These are phyloP conservation scores for Lodderomyces margitis DNA, from an alignment of 1,139 yeast species.

Conservation along the genomic window DNA sequence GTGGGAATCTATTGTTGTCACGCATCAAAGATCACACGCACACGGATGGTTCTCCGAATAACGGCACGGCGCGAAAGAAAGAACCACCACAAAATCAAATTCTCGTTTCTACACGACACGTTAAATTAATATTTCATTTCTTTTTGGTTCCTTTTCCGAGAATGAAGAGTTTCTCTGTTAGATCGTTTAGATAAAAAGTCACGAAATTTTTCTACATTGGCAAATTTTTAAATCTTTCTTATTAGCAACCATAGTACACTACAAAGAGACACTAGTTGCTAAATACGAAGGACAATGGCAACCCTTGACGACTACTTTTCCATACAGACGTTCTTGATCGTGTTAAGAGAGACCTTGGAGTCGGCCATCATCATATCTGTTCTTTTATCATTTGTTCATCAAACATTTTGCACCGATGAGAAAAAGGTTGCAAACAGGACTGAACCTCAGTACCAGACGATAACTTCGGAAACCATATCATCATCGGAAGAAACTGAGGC, in stretches of 20 bases:
- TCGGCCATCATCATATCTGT: slow-evolving; percentile 48
- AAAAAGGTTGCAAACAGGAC: background rate
- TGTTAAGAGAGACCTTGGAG: slow-evolving; percentile 45
- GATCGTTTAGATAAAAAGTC: slow-evolving; percentile 8
- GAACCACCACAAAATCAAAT: too few species aligned
- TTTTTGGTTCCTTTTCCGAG: background rate
- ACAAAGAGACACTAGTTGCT: background rate
- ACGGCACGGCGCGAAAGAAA: too few species aligned
- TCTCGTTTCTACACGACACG: too few species aligned
- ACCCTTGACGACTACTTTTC: slow-evolving; percentile 38
- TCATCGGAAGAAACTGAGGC: background rate
- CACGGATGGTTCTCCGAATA: too few species aligned
- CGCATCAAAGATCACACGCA: too few species aligned
- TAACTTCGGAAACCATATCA: background rate
- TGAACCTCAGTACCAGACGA: background rate
- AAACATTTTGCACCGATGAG: slow-evolving; percentile 22
- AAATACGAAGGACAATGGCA: slow-evolving; percentile 17
- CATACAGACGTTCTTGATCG: slow-evolving; percentile 45
- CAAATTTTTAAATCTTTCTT: background rate
- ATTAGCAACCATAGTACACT: slow-evolving; percentile 1
- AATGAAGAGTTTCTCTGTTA: background rate
- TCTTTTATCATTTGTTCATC: slow-evolving; percentile 41
- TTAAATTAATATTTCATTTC: too few species aligned
- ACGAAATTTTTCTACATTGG: background rate
- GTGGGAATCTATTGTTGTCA: too few species aligned